A percentile compares a stretch with the other conserved stretches of the same genome.
Evolutionary conservation across 495 filamentous ascomycete species (phyloP).

Genomic region (Niebla homalea): DNA sequence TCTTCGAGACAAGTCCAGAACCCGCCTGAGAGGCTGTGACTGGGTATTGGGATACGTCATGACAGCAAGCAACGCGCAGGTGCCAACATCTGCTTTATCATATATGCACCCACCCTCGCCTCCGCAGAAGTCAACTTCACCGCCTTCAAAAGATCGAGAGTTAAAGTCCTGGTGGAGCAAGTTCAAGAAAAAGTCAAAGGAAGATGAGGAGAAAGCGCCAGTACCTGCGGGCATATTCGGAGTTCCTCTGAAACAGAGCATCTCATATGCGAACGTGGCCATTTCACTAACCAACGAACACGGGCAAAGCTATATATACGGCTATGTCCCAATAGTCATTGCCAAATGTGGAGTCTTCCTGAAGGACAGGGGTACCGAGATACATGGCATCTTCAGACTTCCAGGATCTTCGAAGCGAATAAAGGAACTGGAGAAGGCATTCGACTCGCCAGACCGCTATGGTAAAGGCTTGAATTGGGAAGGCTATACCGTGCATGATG

Average conservation of each 20-base stretch:
- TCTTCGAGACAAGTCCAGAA: background rate
- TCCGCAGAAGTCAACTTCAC: conserved; percentile 32
- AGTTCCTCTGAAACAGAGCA: conserved; percentile 85
- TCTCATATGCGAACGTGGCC: conserved; percentile 95
- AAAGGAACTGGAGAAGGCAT: conserved; percentile 83
- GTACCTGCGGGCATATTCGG: conserved; percentile 64
- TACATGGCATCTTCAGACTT: conserved; percentile 94
- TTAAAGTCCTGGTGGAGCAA: conserved; percentile 85
- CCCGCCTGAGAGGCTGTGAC: background rate
- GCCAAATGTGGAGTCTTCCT: conserved; percentile 96
- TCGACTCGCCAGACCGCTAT: conserved; percentile 91
- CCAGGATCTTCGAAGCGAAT: conserved; percentile 96
- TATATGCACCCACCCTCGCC: conserved; percentile 17
- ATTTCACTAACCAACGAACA: conserved; percentile 87
- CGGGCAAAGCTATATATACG: conserved; percentile 92
- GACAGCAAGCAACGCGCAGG: conserved; percentile 20
- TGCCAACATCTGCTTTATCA: conserved; percentile 25
- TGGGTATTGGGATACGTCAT: background rate
- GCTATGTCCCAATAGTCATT: conserved; percentile 96
- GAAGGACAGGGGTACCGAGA: conserved; percentile 98
- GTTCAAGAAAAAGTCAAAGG: conserved; percentile 62
- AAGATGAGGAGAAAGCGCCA: conserved; percentile 56
- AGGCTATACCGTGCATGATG: conserved; percentile 97
- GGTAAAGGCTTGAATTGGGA: conserved; percentile 96
- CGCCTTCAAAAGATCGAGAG: conserved; percentile 58